Evolutionary conservation across 1,139 yeast genomes (phyloP).

Genomic region (Sugiyamaella pinicola): DNA sequence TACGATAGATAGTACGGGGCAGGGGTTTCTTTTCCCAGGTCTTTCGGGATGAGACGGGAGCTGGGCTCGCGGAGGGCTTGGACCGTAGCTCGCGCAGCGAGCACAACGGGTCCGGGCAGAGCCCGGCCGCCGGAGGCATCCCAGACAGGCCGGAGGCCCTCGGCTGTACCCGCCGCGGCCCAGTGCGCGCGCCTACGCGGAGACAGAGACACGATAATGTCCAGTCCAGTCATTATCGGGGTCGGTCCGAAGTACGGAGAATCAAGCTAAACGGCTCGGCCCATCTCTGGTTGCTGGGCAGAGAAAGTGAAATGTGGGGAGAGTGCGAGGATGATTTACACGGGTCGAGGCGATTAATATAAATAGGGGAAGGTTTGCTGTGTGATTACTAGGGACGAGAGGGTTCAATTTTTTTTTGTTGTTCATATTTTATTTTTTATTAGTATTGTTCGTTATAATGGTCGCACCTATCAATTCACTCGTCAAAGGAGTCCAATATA

Average conservation of each 20-base stretch:
- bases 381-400: neutral
- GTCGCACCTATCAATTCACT: conserved; percentile 39
- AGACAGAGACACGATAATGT: neutral
- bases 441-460: conserved; percentile 38
- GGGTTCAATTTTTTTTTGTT: neutral
- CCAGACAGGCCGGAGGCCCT: no score
- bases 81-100: no score
- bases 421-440: neutral
- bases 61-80: no score
- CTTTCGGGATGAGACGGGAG: no score
- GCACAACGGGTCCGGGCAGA: no score
- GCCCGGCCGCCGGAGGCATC: no score
- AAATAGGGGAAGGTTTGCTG: conserved; percentile 1
- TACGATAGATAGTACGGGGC: neutral
- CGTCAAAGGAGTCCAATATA: conserved; percentile 38
- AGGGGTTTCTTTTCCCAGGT: neutral
- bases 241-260: neutral
- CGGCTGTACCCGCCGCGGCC: neutral
- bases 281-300: neutral
- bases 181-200: no score
- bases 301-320: conserved; percentile 1
- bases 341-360: neutral
- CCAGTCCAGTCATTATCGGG: neutral
- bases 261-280: neutral
- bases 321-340: neutral